Percentiles rank a stretch among this genome's conserved stretches.
phyloP scores from a whole-genome alignment of 1,139 yeast genomes.

The Hansenula sp. region DNA sequence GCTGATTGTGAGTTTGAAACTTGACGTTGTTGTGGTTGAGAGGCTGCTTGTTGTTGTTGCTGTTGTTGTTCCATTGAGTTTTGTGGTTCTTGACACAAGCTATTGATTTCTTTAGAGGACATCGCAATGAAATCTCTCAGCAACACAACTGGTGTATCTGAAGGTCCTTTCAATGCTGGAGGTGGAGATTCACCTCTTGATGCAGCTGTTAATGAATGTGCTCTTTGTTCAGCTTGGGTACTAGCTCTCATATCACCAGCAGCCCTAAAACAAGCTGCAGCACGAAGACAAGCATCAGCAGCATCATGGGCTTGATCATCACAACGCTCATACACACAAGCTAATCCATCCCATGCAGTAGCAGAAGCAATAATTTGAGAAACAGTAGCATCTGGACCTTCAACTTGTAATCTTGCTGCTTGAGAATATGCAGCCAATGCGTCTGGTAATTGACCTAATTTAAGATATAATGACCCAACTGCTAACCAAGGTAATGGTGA shows the following conservation, averaged over 20 bases:
- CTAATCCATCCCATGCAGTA: constrained; percentile 61
- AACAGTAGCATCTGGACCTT: constrained; percentile 32
- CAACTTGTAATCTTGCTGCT: constrained; percentile 50
- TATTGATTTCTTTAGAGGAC: constrained; percentile 34
- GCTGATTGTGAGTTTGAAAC: background rate
- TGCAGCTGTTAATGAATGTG: constrained; percentile 37
- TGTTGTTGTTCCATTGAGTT: constrained; percentile 17
- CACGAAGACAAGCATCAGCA: constrained; percentile 52
- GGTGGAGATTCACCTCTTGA: constrained; percentile 39
- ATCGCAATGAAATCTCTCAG: constrained; percentile 45
- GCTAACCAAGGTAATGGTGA: constrained; percentile 63
- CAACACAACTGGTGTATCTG: constrained; percentile 43
- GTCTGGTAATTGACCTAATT: constrained; percentile 56
- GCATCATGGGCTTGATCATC: constrained; percentile 58
- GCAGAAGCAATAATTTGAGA: constrained; percentile 41
- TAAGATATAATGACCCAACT: constrained; percentile 56
- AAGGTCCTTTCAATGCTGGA: constrained; percentile 43
- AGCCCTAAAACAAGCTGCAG: constrained; percentile 44
- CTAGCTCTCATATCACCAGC: constrained; percentile 44
- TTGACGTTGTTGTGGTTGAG: background rate
- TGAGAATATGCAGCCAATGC: constrained; percentile 66
- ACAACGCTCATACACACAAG: constrained; percentile 61
- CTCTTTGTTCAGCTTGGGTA: constrained; percentile 37
- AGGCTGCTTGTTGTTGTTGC: constrained; percentile 2
- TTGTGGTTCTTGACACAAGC: constrained; percentile 23